phyloP scores from a whole-genome alignment of 176 grass and related monocot species.

The Raddia distichophylla region DNA sequence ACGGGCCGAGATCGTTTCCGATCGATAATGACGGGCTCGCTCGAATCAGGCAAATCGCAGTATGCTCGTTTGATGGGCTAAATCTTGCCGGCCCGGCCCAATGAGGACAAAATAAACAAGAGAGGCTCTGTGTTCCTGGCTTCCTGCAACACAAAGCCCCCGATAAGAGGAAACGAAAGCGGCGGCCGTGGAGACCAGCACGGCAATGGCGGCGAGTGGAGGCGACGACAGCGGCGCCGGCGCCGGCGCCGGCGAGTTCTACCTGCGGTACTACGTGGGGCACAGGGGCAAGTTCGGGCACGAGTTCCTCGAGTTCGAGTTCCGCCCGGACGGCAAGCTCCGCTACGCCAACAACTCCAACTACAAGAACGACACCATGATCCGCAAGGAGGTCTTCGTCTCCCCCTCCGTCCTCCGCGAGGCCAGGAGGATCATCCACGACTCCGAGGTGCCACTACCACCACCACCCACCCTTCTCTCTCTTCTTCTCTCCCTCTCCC shows the following conservation, averaged over 20 bases:
- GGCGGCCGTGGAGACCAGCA: too few relatives aligned
- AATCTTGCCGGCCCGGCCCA: too few relatives aligned
- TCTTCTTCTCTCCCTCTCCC: too few relatives aligned
- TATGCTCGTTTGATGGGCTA: too few relatives aligned
- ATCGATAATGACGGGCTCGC: too few relatives aligned
- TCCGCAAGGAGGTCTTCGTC: constrained; percentile 99
- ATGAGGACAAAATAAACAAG: too few relatives aligned
- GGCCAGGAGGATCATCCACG: constrained; percentile 86
- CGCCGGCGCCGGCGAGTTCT: constrained; percentile 64
- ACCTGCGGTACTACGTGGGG: constrained; percentile 97
- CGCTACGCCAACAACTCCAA: constrained; percentile 99
- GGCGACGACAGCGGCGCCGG: not conserved
- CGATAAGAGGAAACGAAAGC: too few relatives aligned
- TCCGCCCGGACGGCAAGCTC: constrained; percentile 97
- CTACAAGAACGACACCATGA: constrained; percentile 99
- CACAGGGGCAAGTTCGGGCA: constrained; percentile 99
- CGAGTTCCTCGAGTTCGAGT: constrained; percentile 99
- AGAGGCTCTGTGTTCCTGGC: too few relatives aligned
- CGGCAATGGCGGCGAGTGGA: constrained; percentile 24
- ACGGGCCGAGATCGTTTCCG: too few relatives aligned
- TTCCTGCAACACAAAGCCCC: too few relatives aligned
- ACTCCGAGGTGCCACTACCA: constrained; percentile 55
- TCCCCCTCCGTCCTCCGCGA: constrained; percentile 89
- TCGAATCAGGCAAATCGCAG: too few relatives aligned
- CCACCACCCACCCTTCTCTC: not conserved